A percentile compares a stretch with the other conserved stretches of the same genome.
Evolutionary conservation across 257 asterid genomes (phyloP).

Genomic region (Linaria vulgaris): DNA sequence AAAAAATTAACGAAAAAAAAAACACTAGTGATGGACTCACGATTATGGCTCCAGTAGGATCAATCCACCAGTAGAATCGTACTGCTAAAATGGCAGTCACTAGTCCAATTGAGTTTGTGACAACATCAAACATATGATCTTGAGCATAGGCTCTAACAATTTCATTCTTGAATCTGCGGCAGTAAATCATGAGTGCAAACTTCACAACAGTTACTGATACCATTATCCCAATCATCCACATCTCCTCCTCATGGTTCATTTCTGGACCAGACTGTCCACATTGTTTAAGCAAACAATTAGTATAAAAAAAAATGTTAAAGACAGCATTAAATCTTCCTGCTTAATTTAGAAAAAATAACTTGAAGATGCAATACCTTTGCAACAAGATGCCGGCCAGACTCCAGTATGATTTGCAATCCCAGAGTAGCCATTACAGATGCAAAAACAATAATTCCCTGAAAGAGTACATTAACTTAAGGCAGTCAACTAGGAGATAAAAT

Average conservation of each 20-base stretch:
- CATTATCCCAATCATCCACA: conserved; percentile 95
- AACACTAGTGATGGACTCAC: conserved; percentile 42
- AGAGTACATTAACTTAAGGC: conserved; percentile 17
- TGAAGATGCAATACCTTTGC: conserved; percentile 50
- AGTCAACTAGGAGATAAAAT: conserved; percentile 4
- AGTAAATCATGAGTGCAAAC: conserved; percentile 73
- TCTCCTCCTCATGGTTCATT: conserved; percentile 59
- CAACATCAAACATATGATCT: conserved; percentile 85
- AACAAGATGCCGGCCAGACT: conserved; percentile 68
- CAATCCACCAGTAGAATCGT: conserved; percentile 87
- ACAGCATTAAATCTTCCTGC: not conserved
- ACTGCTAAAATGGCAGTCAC: conserved; percentile 74
- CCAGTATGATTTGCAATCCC: conserved; percentile 83
- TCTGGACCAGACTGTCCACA: conserved; percentile 56
- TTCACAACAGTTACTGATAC: conserved; percentile 77
- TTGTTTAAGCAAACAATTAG: conserved; percentile 15
- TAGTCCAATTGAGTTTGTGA: conserved; percentile 83
- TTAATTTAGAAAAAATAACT: not conserved
- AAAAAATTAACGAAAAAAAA: no score
- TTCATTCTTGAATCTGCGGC: conserved; percentile 77
- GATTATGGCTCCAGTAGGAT: conserved; percentile 82
- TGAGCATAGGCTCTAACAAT: conserved; percentile 87
- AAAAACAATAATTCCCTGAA: conserved; percentile 86
- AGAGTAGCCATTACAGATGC: conserved; percentile 96
- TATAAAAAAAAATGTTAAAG: not conserved